Conservation (phyloP, 1,284 basidiomycete species). For the Austroboletus novae-zelandiae region DNA sequence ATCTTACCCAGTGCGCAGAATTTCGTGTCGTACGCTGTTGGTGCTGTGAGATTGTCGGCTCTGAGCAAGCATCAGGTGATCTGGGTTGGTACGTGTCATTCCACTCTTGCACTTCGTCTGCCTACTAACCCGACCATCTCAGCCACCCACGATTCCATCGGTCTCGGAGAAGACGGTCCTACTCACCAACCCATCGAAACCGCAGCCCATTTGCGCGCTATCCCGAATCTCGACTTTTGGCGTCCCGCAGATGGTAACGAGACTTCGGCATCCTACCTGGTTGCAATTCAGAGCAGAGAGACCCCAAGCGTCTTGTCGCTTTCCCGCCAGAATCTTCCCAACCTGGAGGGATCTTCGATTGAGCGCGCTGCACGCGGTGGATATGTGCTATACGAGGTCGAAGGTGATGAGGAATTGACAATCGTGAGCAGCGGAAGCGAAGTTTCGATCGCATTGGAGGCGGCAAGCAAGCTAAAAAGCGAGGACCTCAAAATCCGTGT, state of each 20-base stretch:
- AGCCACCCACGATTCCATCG: slow-evolving; percentile 89
- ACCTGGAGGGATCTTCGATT: slow-evolving; percentile 85
- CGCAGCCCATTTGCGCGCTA: slow-evolving; percentile 82
- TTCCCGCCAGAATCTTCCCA: slow-evolving; percentile 90
- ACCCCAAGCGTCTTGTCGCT: slow-evolving; percentile 89
- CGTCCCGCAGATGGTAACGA: slow-evolving; percentile 94
- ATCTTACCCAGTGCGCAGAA: slow-evolving; percentile 52
- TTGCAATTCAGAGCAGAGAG: slow-evolving; percentile 68
- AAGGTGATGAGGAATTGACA: slow-evolving; percentile 71
- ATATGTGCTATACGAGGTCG: slow-evolving; percentile 84
- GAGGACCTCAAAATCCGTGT: slow-evolving; percentile 81
- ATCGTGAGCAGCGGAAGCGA: slow-evolving; percentile 90
- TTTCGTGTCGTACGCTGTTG: slow-evolving; percentile 92
- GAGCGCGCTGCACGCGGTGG: slow-evolving; percentile 85
- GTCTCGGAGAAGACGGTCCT: slow-evolving; percentile 93
- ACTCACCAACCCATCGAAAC: slow-evolving; percentile 96
- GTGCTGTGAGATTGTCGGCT: slow-evolving; percentile 89
- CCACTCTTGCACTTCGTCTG: neutral
- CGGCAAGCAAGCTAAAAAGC: slow-evolving; percentile 72
- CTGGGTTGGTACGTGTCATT: slow-evolving; percentile 72
- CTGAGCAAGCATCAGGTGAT: slow-evolving; percentile 89
- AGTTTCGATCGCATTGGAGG: slow-evolving; percentile 83
- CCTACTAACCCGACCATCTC: slow-evolving; percentile 11
- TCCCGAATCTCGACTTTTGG: slow-evolving; percentile 91
- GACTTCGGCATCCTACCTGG: slow-evolving; percentile 86